Base-by-base conservation (phyloP, 2,329 filamentous ascomycete genomes). In the Fusarium brachygibbosum region DNA sequence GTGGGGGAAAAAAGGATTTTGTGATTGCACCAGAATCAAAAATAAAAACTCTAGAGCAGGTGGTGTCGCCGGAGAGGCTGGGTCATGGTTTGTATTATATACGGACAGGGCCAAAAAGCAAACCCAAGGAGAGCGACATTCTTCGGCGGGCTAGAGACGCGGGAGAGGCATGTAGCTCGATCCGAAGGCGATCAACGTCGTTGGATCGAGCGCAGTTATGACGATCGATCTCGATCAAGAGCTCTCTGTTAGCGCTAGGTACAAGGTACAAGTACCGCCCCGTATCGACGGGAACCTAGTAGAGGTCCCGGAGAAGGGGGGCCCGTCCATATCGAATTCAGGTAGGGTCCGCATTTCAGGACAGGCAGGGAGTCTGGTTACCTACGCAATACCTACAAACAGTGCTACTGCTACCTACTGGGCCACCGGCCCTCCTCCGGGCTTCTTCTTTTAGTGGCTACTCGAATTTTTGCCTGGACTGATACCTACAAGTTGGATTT, bases 141-240 rank as follows among this genome's bases (percentile, higher is more conserved):
- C 45, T 57, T 49, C 28, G n/a, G 45, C 34, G 35, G 45, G 55
- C 58, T 44, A 41, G 55, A 58, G 51, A 44, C 21, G 56, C 67
- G 44, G 50, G 35, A 61, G 52, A 52, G 19, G 52, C 58, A 52
- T 58, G 68, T 62, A 70, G 42, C 58, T 67, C 71, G 71, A 74
- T 74, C 67, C 68, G 50, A 62, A 65, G 56, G 37, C 66, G 64
- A 76, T 75, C 70, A 48, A 65, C 55, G 52, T 32, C 58, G 52
- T 67, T 59, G 66, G 71, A 75, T 75, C 71, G 73, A 69, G 65
- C 59, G 57, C 70, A 68, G 54, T 58, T 70, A 71, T 67, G 74
- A 66, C 65, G 74, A 76, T 76, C 74, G 74, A 76, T 76, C 74
- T 76, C 72, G 74, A 76, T 76, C 73, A 37, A 48, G 35, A 68